Percentiles rank a stretch among this genome's conserved stretches.
Conservation (phyloP, 2,329 filamentous ascomycete genomes). For the Gnomoniopsis sp. region DNA sequence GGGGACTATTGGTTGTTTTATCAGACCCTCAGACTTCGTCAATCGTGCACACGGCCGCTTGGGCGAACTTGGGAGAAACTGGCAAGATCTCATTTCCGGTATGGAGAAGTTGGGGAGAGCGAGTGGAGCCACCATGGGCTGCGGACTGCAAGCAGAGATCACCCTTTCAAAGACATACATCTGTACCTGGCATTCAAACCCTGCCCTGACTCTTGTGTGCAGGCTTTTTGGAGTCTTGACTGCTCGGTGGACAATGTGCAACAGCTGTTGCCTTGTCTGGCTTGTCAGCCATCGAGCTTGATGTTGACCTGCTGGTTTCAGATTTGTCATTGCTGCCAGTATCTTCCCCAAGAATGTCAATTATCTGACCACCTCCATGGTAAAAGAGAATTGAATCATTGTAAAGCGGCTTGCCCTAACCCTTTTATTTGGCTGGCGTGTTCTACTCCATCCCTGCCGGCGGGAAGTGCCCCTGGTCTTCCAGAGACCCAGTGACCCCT, state of each 20-base stretch:
- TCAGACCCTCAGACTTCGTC: not conserved
- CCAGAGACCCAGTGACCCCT: too few relatives aligned
- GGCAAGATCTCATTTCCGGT: not conserved
- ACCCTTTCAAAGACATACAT: not conserved
- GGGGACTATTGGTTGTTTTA: not conserved
- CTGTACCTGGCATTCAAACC: not conserved
- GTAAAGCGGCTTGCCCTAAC: too few relatives aligned
- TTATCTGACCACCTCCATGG: too few relatives aligned
- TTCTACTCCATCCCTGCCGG: too few relatives aligned
- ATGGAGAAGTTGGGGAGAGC: not conserved
- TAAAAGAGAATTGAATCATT: too few relatives aligned
- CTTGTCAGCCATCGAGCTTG: too few relatives aligned
- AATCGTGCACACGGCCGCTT: not conserved
- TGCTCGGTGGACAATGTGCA: not conserved
- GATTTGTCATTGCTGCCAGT: too few relatives aligned
- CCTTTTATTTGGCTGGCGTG: too few relatives aligned
- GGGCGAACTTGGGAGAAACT: not conserved
- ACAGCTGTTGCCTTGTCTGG: too few relatives aligned
- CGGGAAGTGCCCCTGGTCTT: too few relatives aligned
- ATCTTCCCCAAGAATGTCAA: too few relatives aligned
- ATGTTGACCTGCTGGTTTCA: too few relatives aligned
- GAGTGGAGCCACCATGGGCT: not conserved
- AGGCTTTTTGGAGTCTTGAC: not conserved
- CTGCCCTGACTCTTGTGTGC: not conserved
- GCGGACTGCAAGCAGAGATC: not conserved